Percentiles rank a stretch among this genome's conserved stretches.
Evolutionary conservation across 2,329 filamentous ascomycete species (phyloP).

Genomic region (Aspergillus sp.): DNA sequence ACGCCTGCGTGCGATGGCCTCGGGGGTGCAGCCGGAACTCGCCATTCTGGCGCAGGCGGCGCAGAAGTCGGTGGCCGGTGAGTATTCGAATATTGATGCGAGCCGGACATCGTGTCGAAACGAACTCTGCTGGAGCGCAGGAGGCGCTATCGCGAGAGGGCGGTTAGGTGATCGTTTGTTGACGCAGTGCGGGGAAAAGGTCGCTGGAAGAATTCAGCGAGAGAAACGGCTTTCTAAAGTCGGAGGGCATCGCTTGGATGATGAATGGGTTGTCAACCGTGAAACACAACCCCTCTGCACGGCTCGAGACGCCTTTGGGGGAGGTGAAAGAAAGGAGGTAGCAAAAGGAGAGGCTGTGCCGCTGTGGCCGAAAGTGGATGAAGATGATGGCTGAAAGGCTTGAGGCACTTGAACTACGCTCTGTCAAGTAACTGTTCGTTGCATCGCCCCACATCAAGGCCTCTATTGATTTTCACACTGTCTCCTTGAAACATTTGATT

Average conservation of each 20-base stretch:
- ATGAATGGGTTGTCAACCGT: neutral
- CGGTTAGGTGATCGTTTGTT: neutral
- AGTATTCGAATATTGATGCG: conserved; percentile 27
- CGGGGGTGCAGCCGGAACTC: conserved; percentile 15
- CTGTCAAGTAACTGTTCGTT: conserved; percentile 2
- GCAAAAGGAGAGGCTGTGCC: neutral
- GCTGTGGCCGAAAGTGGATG: neutral
- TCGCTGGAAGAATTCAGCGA: neutral
- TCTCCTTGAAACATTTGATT: neutral
- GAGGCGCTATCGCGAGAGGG: neutral
- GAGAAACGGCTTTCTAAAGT: neutral
- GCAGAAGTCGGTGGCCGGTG: conserved; percentile 20
- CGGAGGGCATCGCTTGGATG: neutral
- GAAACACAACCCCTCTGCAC: neutral
- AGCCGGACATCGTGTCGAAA: conserved; percentile 35
- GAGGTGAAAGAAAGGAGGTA: neutral
- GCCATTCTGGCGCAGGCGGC: conserved; percentile 42
- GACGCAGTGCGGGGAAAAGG: conserved; percentile 7
- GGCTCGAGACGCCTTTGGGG: neutral
- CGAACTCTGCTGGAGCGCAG: neutral
- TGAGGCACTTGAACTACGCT: neutral
- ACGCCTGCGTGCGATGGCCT: conserved; percentile 22
- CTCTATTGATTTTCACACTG: neutral
- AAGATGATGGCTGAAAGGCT: conserved; percentile 1
- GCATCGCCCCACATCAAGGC: neutral